phyloP scores from a whole-genome alignment of 2,329 filamentous ascomycete species.

The Coniochaeta prunicola region DNA sequence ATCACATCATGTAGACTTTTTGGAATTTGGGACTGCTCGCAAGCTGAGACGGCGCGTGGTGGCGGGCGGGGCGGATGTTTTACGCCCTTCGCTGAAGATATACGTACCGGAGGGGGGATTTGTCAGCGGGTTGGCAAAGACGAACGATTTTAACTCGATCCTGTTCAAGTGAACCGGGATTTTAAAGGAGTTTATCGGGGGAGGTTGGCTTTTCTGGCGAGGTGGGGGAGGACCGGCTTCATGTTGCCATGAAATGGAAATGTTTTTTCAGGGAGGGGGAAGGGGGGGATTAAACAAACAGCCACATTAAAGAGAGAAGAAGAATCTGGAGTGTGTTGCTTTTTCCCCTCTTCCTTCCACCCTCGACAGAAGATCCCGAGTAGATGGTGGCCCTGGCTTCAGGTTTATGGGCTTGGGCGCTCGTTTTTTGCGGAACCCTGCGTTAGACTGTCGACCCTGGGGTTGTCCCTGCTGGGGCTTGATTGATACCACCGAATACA shows the following conservation, averaged over 20 bases:
- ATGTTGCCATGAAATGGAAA: neutral
- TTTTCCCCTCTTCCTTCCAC: neutral
- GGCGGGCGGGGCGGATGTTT: neutral
- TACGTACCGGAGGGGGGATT: neutral
- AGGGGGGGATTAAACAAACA: neutral
- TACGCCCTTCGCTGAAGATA: neutral
- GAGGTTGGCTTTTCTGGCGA: neutral
- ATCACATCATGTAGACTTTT: slow-evolving; percentile 19
- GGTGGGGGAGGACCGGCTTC: neutral
- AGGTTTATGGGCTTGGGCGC: neutral
- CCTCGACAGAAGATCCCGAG: neutral
- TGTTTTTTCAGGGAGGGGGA: neutral
- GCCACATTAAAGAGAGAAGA: neutral
- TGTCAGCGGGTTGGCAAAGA: slow-evolving; percentile 6
- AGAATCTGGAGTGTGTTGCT: neutral
- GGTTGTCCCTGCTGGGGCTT: neutral
- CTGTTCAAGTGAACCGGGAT: slow-evolving; percentile 14
- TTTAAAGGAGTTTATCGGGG: slow-evolving; percentile 7
- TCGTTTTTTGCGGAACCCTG: no score
- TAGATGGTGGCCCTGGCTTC: neutral
- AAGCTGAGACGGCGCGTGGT: neutral
- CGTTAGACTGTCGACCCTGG: neutral
- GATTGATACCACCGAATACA: neutral
- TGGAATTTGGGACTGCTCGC: neutral
- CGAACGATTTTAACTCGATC: slow-evolving; percentile 6